Evolutionary conservation across 2,329 filamentous ascomycete genomes (phyloP), one percentile per base, ranked within the genome.

Genomic region (Aspergillus neotritici): DNA sequence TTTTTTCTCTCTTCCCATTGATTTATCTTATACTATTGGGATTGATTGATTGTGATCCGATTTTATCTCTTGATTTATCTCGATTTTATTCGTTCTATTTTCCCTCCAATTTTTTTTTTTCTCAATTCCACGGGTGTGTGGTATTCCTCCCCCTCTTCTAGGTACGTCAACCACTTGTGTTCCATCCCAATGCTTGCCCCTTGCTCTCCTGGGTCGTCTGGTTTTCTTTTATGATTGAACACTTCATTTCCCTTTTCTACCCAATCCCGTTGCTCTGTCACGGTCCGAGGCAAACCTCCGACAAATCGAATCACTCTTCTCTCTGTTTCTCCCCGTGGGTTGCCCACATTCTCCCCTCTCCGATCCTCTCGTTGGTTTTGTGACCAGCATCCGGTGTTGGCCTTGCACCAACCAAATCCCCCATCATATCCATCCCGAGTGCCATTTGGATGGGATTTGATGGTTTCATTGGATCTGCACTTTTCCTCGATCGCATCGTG

Each of bases 91-190:
- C 17, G 7, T 25, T 25, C 9, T 25, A 25, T 25, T 30, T 38
- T 31, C 28, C 31, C 42, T 34, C 35, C 31, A 28, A n/a, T n/a
- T n/a, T n/a, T n/a, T n/a, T n/a, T n/a, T 51, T 40, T 34, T 37
- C 41, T 33, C 31, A 32, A 38, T 38, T 45, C 50, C 50, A 52
- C 50, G 43, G 44, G 53, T 43, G 43, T 43, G 43, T 40, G 41
- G 43, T 49, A 25, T 25, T 25, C 55, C 50, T 56, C 55, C 55
- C 54, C 54, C 37, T 50, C 42, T 55, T 48, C 42, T 41, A 53
- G 55, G 55, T 56, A 54, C 43, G 54, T 52, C 30, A 30, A 40
- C 44, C 32, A 43, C 34, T 40, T 31, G 36, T 31, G 36, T 14
- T 37, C 35, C 21, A 25, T 25, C 21, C 21, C 21, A 25, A 2